Conservation (phyloP, 805 yeast genomes). For the Ogataea paradorogensis region DNA sequence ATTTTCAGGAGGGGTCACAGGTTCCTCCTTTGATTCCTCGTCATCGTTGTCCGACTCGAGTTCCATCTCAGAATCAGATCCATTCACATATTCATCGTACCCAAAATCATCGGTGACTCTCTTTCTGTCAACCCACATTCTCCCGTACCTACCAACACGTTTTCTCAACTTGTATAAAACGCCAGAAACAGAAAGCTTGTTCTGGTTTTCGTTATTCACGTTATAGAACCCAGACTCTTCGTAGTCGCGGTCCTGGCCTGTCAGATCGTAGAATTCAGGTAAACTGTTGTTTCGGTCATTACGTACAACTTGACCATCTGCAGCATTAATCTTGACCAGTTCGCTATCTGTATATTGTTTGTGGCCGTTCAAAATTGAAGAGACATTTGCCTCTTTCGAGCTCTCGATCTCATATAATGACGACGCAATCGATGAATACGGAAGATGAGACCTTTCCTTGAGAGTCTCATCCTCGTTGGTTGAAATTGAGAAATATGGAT, state of each 20-base stretch:
- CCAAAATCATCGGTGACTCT: conserved; percentile 33
- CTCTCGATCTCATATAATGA: conserved; percentile 64
- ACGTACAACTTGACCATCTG: conserved; percentile 48
- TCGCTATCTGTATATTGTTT: conserved; percentile 35
- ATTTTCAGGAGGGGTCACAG: conserved; percentile 14
- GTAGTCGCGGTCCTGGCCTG: conserved; percentile 24
- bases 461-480: conserved; percentile 43
- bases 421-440: conserved; percentile 76
- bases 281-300: conserved; percentile 33
- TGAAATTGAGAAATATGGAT: conserved; percentile 73
- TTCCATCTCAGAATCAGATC: conserved; percentile 23
- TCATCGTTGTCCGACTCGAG: conserved; percentile 11
- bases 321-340: conserved; percentile 40
- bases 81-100: conserved; percentile 15
- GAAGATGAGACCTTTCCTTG: conserved; percentile 61
- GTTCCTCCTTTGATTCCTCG: conserved; percentile 3
- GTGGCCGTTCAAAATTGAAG: conserved; percentile 43
- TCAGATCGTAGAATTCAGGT: conserved; percentile 45
- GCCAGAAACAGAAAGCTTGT: conserved; percentile 38
- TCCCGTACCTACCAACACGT: conserved; percentile 70
- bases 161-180: conserved; percentile 64
- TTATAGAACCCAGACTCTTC: conserved; percentile 22
- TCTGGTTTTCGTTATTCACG: conserved; percentile 18
- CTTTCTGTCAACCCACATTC: conserved; percentile 72
- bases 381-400: conserved; percentile 50